A percentile compares a stretch with the other conserved stretches of the same genome.
These are phyloP conservation scores for Bipolaris victoriae DNA, from an alignment of 2,329 filamentous ascomycete genomes.

Conservation along the genomic window DNA sequence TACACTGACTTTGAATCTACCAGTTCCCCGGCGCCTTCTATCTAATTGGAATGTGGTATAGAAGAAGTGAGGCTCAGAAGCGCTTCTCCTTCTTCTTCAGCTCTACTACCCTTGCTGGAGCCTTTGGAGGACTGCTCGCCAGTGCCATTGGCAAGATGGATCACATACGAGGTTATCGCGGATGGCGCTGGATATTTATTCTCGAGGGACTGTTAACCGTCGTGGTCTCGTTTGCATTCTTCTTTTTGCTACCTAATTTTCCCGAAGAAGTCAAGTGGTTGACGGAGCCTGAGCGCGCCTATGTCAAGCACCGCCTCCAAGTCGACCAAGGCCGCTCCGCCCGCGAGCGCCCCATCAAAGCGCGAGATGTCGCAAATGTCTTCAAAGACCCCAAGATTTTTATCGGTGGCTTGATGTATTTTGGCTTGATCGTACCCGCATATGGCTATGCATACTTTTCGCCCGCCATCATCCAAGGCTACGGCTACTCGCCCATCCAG, in stretches of 20 bases:
- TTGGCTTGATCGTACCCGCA: constrained; percentile 51
- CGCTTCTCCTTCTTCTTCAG: constrained; percentile 94
- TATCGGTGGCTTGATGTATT: constrained; percentile 60
- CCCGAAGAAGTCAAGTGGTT: constrained; percentile 59
- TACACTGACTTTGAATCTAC: too few relatives aligned
- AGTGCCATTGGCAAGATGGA: constrained; percentile 91
- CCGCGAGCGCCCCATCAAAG: constrained; percentile 52
- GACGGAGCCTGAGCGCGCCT: constrained; percentile 53
- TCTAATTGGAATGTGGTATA: constrained; percentile 88
- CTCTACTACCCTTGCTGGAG: constrained; percentile 77
- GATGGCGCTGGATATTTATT: constrained; percentile 87
- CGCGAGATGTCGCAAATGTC: constrained; percentile 52
- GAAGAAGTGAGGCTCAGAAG: constrained; percentile 83
- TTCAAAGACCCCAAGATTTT: constrained; percentile 59
- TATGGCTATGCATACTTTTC: constrained; percentile 57
- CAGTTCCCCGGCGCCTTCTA: constrained; percentile 59
- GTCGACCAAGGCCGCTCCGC: constrained; percentile 57
- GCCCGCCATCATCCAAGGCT: constrained; percentile 56
- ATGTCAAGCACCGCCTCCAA: constrained; percentile 54
- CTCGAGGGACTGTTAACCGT: constrained; percentile 61
- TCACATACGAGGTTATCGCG: constrained; percentile 67
- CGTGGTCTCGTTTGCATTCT: constrained; percentile 53
- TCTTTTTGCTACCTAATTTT: constrained; percentile 57
- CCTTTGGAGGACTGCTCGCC: constrained; percentile 85
- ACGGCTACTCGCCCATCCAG: constrained; percentile 60